Conservation (phyloP, 495 filamentous ascomycete species). For the Neurospora sp. region DNA sequence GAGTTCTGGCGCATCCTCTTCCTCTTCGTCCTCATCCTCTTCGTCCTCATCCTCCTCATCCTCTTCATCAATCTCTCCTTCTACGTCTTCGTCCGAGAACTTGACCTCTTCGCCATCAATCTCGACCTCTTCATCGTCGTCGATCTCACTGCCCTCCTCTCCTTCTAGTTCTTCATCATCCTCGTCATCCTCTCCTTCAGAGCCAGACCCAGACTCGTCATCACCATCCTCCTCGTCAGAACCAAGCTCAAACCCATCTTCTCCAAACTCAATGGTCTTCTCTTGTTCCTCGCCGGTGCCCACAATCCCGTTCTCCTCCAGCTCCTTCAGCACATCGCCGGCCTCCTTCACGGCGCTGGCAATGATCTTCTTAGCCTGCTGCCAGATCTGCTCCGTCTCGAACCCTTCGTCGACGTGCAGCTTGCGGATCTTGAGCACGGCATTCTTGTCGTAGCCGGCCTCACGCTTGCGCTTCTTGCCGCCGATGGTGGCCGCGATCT, state of each 20-base stretch:
- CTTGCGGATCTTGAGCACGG: slow-evolving; percentile 58
- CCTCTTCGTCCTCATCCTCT: slow-evolving; percentile 21
- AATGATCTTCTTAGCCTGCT: slow-evolving; percentile 78
- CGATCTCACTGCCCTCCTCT: slow-evolving; percentile 28
- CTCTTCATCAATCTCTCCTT: slow-evolving; percentile 17
- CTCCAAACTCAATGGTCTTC: slow-evolving; percentile 29
- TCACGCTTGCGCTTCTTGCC: slow-evolving; percentile 59
- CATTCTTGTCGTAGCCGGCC: slow-evolving; percentile 19
- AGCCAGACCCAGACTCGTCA: slow-evolving; percentile 4
- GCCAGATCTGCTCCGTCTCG: slow-evolving; percentile 82
- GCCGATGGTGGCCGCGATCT: slow-evolving; percentile 3
- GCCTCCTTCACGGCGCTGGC: slow-evolving; percentile 34
- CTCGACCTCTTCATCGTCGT: slow-evolving; percentile 30
- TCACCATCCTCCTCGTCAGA: slow-evolving; percentile 21
- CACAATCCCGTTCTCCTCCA: slow-evolving; percentile 30
- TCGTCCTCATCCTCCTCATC: slow-evolving; percentile 21
- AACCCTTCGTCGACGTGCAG: slow-evolving; percentile 75
- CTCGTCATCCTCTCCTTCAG: slow-evolving; percentile 20
- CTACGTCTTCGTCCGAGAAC: slow-evolving; percentile 5
- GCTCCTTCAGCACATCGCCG: slow-evolving; percentile 37
- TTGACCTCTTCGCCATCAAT: slow-evolving; percentile 15
- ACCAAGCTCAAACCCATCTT: slow-evolving; percentile 39
- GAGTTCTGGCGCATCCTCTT: slow-evolving; percentile 29
- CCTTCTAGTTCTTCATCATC: slow-evolving; percentile 30
- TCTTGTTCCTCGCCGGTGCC: slow-evolving; percentile 10